A percentile compares a stretch with the other conserved stretches of the same genome.
Evolutionary conservation across 768 basidiomycete species (phyloP).

Genomic region (Paxillus rubicundulus): DNA sequence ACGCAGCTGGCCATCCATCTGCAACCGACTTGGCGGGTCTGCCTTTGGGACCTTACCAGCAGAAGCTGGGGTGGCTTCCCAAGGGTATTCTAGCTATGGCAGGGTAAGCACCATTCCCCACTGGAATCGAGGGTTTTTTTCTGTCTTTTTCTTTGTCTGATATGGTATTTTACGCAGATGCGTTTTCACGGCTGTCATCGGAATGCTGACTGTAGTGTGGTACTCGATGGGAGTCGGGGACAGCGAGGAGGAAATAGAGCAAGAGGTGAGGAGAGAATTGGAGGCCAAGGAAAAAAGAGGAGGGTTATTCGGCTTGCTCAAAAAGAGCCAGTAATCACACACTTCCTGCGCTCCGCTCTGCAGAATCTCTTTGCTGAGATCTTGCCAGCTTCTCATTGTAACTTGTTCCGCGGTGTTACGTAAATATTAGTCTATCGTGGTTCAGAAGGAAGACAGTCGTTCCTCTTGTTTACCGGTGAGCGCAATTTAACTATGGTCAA

Average conservation of each 20-base stretch:
- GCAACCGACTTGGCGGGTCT: constrained; percentile 68
- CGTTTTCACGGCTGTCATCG: constrained; percentile 78
- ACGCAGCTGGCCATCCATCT: constrained; percentile 80
- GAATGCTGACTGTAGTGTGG: constrained; percentile 83
- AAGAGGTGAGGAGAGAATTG: constrained; percentile 55
- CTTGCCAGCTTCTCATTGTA: no score
- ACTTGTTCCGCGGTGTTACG: no score
- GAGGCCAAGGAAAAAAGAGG: constrained; percentile 56
- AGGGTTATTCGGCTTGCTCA: constrained; percentile 42
- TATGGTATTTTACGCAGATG: constrained; percentile 47
- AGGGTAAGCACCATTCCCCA: constrained; percentile 43
- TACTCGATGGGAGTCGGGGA: constrained; percentile 75
- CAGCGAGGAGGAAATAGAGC: constrained; percentile 79
- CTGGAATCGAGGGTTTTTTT: not conserved
- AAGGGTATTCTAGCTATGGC: constrained; percentile 76
- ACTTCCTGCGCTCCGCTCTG: not conserved
- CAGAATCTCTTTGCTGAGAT: no score
- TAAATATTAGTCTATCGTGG: no score
- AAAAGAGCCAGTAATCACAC: constrained; percentile 6
- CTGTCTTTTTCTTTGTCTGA: constrained; percentile 4
- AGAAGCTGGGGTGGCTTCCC: constrained; percentile 68
- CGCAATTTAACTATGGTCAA: constrained; percentile 36
- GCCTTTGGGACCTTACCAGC: constrained; percentile 66
- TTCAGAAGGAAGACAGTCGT: no score
- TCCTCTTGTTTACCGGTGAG: no score